Conservation (phyloP, 2,329 filamentous ascomycete genomes). For the Aspergillus japonicus region DNA sequence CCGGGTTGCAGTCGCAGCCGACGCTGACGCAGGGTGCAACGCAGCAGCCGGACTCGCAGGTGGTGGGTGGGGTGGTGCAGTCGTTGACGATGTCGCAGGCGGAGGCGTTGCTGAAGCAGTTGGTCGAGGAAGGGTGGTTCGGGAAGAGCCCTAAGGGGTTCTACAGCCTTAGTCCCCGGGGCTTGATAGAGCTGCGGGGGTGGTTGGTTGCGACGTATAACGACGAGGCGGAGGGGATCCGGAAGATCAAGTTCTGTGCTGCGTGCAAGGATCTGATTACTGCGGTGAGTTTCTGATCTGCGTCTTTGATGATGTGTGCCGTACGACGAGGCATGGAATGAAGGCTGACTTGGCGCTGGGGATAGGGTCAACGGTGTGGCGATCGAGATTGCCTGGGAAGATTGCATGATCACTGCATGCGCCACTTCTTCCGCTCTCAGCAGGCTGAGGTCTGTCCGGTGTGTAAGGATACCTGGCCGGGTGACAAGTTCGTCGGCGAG, state of each 20-base stretch:
- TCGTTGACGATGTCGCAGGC: slow-evolving; percentile 75
- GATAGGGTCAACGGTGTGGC: slow-evolving; percentile 69
- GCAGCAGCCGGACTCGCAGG: not conserved
- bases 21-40: slow-evolving; percentile 40
- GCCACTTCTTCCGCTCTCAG: slow-evolving; percentile 69
- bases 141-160: slow-evolving; percentile 69
- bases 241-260: slow-evolving; percentile 81
- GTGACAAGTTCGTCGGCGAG: slow-evolving; percentile 54
- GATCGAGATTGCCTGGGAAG: slow-evolving; percentile 66
- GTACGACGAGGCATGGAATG: not conserved
- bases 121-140: slow-evolving; percentile 83
- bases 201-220: slow-evolving; percentile 94
- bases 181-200: slow-evolving; percentile 76
- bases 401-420: slow-evolving; percentile 74
- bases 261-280: slow-evolving; percentile 91
- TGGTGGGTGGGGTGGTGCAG: slow-evolving; percentile 30
- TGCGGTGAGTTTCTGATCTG: slow-evolving; percentile 46
- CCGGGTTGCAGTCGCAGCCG: not conserved
- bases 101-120: slow-evolving; percentile 65
- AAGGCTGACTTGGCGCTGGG: slow-evolving; percentile 4
- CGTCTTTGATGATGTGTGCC: not conserved
- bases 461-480: slow-evolving; percentile 54
- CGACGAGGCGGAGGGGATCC: slow-evolving; percentile 62
- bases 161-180: slow-evolving; percentile 73
- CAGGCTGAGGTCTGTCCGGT: slow-evolving; percentile 63